Base-by-base conservation (phyloP, 2,329 filamentous ascomycete species). In the Beauveria sp. region DNA sequence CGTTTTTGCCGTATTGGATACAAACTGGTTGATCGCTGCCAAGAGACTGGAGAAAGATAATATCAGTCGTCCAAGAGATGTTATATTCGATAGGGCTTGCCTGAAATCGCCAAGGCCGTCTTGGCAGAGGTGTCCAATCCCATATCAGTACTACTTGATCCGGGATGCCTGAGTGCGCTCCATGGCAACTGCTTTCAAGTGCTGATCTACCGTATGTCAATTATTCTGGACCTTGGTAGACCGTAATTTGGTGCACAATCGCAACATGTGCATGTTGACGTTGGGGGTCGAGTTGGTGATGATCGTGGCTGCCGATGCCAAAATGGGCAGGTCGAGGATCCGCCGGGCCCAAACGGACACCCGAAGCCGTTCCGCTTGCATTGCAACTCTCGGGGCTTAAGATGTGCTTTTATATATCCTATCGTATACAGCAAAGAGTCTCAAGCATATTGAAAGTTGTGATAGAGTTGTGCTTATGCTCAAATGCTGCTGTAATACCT, bases 91-190 rank as follows among this genome's bases (percentile, higher is more conserved):
- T 51, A 46, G 26, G 52, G 57, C 60, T 62, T 62, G 60, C 60
- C 52, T 5, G 45, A 62, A 62, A 55, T 28, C 40, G 52, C 42
- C 60, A 60, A 58, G 34, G 31, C 38, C 16, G 34, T 43, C 56
- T 60, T 45, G 56, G 46, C 56, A 38, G 20, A 34, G 20, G n/a
- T 16, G 12, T 20, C 56, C 18, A 28, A 48, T 26, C 9, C 49
- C 26, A 28, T 28, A 42, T 60, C 58, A 54, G 58, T 50, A 40
- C 49, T 53, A 60, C 45, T 6, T 8, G 20, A 50, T 24, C 12
- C 28, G 34, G 18, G 50, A 26, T 42, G 20, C 3, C 16, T 34
- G 45, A 20, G 3, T 16, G 45, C 45, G 2, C 54, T n/a, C 42
- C 26, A 46, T 43, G 12, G 43, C 26, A 48, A 46, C 42, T n/a